These are phyloP conservation scores for Cryphonectria carpinicola DNA, from an alignment of 2,329 filamentous ascomycete genomes.

Conservation along the genomic window DNA sequence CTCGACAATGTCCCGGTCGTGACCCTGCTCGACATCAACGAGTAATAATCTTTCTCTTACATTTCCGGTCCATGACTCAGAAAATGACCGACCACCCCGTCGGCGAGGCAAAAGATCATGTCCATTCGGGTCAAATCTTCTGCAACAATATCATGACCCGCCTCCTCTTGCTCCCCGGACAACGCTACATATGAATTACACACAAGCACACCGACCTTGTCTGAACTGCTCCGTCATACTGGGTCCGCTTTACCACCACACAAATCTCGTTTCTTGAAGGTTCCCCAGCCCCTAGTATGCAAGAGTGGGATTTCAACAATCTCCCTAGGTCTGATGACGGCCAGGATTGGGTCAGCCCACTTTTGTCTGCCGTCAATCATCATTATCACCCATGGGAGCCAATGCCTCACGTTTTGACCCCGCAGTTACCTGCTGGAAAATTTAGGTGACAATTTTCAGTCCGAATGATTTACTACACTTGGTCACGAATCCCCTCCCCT, in stretches of 20 bases:
- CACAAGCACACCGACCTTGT: not conserved
- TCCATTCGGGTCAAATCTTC: not conserved
- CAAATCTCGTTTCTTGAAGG: not conserved
- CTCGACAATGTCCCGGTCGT: slow-evolving; percentile 77
- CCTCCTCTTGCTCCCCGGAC: not conserved
- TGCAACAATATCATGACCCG: not conserved
- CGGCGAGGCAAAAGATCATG: not conserved
- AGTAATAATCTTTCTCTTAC: slow-evolving; percentile 12
- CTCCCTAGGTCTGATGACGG: not conserved
- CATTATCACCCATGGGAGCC: not conserved
- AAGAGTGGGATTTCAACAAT: not conserved
- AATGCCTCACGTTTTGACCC: not conserved
- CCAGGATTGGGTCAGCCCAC: not conserved
- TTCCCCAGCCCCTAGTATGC: not conserved
- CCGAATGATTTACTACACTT: not conserved
- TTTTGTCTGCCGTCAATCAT: not conserved
- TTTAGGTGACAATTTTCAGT: not conserved
- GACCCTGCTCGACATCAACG: slow-evolving; percentile 71
- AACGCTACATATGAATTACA: not conserved
- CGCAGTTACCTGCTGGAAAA: not conserved
- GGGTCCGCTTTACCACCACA: not conserved
- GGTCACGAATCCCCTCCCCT: not conserved
- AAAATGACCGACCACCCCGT: not conserved
- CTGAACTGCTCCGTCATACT: slow-evolving; percentile 8
- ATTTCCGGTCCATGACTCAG: not conserved